Evolutionary conservation across 306 rosid species (phyloP).

Genomic region (Adenanthera pavonina): DNA sequence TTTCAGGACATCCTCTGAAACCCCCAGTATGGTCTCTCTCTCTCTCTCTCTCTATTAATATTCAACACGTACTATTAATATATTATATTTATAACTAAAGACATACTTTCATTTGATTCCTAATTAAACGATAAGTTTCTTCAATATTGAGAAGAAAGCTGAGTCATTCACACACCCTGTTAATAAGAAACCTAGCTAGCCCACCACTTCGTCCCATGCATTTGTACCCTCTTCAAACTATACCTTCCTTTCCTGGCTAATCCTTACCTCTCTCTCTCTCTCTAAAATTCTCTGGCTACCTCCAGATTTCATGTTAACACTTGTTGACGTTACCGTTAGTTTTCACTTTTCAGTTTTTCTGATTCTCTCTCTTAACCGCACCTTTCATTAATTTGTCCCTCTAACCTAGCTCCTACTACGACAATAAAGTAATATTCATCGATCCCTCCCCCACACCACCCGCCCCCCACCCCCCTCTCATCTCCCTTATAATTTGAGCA

Average conservation of each 20-base stretch:
- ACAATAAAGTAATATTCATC: too few relatives aligned
- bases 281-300: not conserved
- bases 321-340: too few relatives aligned
- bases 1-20: constrained; percentile 43
- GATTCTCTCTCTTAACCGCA: not conserved
- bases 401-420: too few relatives aligned
- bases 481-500: constrained; percentile 4
- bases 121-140: not conserved
- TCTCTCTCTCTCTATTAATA: not conserved
- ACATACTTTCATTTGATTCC: too few relatives aligned
- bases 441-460: too few relatives aligned
- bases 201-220: constrained; percentile 82
- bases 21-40: constrained; percentile 32
- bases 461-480: too few relatives aligned
- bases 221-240: constrained; percentile 49
- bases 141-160: not conserved
- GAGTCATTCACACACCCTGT: constrained; percentile 43
- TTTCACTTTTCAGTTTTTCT: too few relatives aligned
- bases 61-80: too few relatives aligned
- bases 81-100: too few relatives aligned
- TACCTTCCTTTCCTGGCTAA: too few relatives aligned
- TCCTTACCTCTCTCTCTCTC: constrained; percentile 19
- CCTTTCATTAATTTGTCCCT: not conserved
- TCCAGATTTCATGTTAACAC: too few relatives aligned
- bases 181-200: constrained; percentile 59